Percentiles rank a stretch among this genome's conserved stretches.
phyloP scores from a whole-genome alignment of 495 filamentous ascomycete species.

The Penicillium manginii region DNA sequence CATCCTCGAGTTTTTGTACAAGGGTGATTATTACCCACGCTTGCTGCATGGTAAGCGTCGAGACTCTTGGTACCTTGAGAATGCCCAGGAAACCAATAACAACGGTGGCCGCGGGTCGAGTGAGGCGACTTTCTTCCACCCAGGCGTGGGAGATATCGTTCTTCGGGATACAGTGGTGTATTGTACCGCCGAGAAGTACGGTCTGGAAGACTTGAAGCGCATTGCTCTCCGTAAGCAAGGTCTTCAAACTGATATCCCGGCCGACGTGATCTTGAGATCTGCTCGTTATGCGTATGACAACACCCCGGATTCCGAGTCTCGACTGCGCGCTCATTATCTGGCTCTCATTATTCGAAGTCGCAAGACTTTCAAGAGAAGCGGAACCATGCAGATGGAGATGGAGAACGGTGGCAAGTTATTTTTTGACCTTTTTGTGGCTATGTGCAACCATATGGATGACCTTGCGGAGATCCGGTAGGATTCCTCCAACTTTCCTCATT shows the following conservation, averaged over 20 bases:
- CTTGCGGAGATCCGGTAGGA: conserved; percentile 63
- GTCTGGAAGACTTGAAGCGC: conserved; percentile 82
- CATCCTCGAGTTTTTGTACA: conserved; percentile 72
- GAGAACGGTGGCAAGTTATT: conserved; percentile 87
- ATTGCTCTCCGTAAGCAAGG: conserved; percentile 92
- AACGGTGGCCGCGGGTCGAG: conserved; percentile 64
- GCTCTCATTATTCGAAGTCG: conserved; percentile 92
- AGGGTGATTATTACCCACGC: conserved; percentile 69
- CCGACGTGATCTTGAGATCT: conserved; percentile 83
- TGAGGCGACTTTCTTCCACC: conserved; percentile 74
- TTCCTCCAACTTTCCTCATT: conserved; percentile 6
- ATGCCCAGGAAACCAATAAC: conserved; percentile 45
- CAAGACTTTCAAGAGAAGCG: conserved; percentile 93
- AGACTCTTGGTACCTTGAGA: conserved; percentile 72
- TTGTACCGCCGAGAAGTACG: conserved; percentile 85
- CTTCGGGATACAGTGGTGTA: conserved; percentile 91
- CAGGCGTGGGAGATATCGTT: conserved; percentile 68
- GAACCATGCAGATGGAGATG: conserved; percentile 98
- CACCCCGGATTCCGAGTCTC: conserved; percentile 87
- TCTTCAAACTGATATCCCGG: conserved; percentile 81
- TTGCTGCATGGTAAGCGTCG: conserved; percentile 52
- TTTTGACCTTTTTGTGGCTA: conserved; percentile 95
- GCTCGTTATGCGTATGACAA: conserved; percentile 93
- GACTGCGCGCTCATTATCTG: conserved; percentile 91
- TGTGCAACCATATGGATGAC: conserved; percentile 97